Percentiles rank a stretch among this genome's conserved stretches.
phyloP scores from a whole-genome alignment of 2,329 filamentous ascomycete genomes.

The Colletotrichum cuscutae region DNA sequence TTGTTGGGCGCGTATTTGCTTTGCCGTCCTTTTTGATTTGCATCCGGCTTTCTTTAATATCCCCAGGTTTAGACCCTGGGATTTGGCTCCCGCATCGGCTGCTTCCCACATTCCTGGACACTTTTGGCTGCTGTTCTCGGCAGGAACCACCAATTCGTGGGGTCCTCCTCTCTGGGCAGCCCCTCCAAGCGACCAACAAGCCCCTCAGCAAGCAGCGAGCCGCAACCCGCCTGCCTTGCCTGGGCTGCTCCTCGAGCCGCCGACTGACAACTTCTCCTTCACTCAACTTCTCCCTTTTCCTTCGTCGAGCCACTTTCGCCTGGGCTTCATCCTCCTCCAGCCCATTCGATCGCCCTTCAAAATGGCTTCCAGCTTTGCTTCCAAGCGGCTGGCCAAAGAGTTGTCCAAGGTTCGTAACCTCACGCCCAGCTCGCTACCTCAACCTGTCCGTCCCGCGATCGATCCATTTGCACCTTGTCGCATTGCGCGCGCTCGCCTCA shows the following conservation, averaged over 20 bases:
- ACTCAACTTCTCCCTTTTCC: not conserved
- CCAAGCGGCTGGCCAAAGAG: conserved; percentile 70
- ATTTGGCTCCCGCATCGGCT: not conserved
- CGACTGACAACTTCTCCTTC: conserved; percentile 1
- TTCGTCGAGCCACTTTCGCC: not conserved
- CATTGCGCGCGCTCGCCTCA: not conserved
- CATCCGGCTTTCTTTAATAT: not conserved
- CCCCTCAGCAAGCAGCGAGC: conserved; percentile 4
- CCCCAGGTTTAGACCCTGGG: not conserved
- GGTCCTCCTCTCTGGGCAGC: conserved; percentile 30
- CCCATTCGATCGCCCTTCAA: conserved; percentile 10
- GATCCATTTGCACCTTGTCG: not conserved
- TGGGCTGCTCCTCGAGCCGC: conserved; percentile 6
- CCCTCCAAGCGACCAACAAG: conserved; percentile 28
- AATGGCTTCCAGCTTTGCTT: conserved; percentile 59
- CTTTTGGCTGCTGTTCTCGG: conserved; percentile 21
- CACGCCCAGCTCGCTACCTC: not conserved
- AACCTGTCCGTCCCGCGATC: not conserved
- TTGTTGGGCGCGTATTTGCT: not conserved
- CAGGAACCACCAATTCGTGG: conserved; percentile 32
- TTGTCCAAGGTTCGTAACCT: conserved; percentile 59
- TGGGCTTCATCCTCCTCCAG: not conserved
- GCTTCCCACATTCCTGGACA: not conserved
- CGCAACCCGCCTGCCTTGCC: not conserved
- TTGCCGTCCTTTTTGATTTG: not conserved